A percentile compares a stretch with the other conserved stretches of the same genome.
Conservation (phyloP, 2,329 filamentous ascomycete genomes). For the Podosphaera fusca region DNA sequence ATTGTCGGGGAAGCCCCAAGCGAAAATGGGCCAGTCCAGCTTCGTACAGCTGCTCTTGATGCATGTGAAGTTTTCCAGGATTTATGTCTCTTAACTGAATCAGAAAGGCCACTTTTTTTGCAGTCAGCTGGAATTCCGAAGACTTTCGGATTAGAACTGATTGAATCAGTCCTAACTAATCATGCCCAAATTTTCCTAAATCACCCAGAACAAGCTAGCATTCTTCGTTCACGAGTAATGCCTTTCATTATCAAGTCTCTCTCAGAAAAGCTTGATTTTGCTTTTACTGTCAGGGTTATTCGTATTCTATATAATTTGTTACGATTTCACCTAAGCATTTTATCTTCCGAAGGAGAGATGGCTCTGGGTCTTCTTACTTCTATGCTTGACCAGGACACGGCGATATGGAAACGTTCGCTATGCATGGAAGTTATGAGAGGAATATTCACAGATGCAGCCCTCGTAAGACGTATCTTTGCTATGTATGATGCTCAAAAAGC, state of each 20-base stretch:
- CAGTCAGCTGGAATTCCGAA: constrained; percentile 56
- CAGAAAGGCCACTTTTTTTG: constrained; percentile 61
- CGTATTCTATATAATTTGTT: constrained; percentile 67
- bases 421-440: constrained; percentile 81
- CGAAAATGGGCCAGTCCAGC: constrained; percentile 37
- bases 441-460: constrained; percentile 57
- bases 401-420: constrained; percentile 66
- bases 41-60: constrained; percentile 61
- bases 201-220: constrained; percentile 60
- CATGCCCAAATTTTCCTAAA: constrained; percentile 58
- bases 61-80: constrained; percentile 77
- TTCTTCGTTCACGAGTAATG: constrained; percentile 57
- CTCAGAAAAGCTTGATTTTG: constrained; percentile 57
- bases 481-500: constrained; percentile 54
- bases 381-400: constrained; percentile 66
- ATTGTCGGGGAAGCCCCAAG: constrained; percentile 43
- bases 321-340: constrained; percentile 49
- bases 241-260: constrained; percentile 60
- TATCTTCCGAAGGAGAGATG: constrained; percentile 62
- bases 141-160: constrained; percentile 70
- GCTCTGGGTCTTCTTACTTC: constrained; percentile 63
- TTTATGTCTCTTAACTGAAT: constrained; percentile 68
- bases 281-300: constrained; percentile 58
- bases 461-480: constrained; percentile 59
- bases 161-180: constrained; percentile 73